A percentile compares a stretch with the other conserved stretches of the same genome.
Conservation (phyloP, 768 basidiomycete species). For the Jaapia argillacea region DNA sequence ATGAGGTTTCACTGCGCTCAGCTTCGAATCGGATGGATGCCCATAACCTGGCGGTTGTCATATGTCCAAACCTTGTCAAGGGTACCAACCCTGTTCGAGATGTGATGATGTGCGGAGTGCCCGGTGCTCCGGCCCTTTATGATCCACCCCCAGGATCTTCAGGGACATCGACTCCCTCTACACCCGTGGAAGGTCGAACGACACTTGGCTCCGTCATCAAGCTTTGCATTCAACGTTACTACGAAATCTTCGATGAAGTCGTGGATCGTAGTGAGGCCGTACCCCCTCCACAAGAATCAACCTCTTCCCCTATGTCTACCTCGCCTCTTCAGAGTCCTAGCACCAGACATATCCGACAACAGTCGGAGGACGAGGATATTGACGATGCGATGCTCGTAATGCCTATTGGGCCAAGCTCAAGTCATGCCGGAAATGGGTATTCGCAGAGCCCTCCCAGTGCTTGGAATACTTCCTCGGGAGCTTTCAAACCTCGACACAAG, state of each 20-base stretch:
- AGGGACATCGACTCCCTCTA: slow-evolving; percentile 7
- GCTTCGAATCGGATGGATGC: slow-evolving; percentile 73
- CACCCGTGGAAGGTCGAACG: slow-evolving; percentile 34
- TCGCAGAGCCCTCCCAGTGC: slow-evolving; percentile 25
- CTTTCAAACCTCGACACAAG: slow-evolving; percentile 33
- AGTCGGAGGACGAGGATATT: slow-evolving; percentile 46
- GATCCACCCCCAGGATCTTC: slow-evolving; percentile 18
- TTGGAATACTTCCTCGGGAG: slow-evolving; percentile 22
- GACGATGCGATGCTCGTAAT: slow-evolving; percentile 70
- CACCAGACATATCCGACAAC: slow-evolving; percentile 16
- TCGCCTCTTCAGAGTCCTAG: slow-evolving; percentile 10
- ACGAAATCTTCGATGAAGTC: slow-evolving; percentile 81
- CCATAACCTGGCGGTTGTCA: slow-evolving; percentile 69
- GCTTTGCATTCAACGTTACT: slow-evolving; percentile 74
- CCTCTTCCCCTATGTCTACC: slow-evolving; percentile 6
- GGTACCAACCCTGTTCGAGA: slow-evolving; percentile 59
- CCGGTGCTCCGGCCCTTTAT: slow-evolving; percentile 33
- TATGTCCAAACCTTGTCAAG: slow-evolving; percentile 73
- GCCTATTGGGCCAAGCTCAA: slow-evolving; percentile 43
- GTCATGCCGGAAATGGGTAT: slow-evolving; percentile 2
- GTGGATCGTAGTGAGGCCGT: slow-evolving; percentile 58
- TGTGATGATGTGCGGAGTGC: slow-evolving; percentile 62
- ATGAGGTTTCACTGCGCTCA: slow-evolving; percentile 66
- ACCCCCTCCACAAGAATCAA: slow-evolving; percentile 8
- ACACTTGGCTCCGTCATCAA: slow-evolving; percentile 67